Conservation (phyloP, 345 rosid genomes). For the Streptanthus diversifolius region DNA sequence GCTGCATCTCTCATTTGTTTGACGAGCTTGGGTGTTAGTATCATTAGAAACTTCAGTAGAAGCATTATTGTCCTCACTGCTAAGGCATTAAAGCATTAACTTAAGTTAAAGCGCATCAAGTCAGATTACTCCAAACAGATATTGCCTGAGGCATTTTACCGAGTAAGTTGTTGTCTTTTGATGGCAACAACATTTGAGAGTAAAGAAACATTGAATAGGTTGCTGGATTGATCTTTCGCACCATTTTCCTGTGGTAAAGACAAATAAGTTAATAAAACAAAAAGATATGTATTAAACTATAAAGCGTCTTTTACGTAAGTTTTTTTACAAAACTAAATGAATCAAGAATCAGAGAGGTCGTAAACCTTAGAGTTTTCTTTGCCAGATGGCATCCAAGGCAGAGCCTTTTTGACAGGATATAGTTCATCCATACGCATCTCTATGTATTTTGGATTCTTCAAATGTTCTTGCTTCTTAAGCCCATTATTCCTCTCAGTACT, state of each 20-base stretch:
- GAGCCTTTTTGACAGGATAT: conserved; percentile 73
- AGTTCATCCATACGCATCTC: conserved; percentile 71
- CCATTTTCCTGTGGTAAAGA: conserved; percentile 47
- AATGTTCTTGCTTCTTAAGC: conserved; percentile 46
- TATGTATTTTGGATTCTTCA: conserved; percentile 56
- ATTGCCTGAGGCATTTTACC: conserved; percentile 41
- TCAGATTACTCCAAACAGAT: neutral
- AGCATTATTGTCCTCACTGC: conserved; percentile 47
- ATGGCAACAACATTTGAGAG: conserved; percentile 57
- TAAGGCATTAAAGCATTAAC: conserved; percentile 16
- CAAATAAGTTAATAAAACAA: conserved; percentile 12
- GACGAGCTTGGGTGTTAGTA: conserved; percentile 34
- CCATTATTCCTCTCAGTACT: conserved; percentile 40
- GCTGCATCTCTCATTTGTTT: conserved; percentile 50
- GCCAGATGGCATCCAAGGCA: conserved; percentile 45
- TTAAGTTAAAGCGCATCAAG: neutral
- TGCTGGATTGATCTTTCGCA: conserved; percentile 40
- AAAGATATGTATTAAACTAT: neutral
- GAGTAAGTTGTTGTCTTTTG: conserved; percentile 42
- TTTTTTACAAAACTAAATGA: neutral
- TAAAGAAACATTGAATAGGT: conserved; percentile 44
- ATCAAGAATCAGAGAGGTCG: neutral
- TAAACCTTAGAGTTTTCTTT: conserved; percentile 72
- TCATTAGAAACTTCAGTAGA: conserved; percentile 44
- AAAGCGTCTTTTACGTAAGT: neutral